A percentile compares a stretch with the other conserved stretches of the same genome.
These are phyloP conservation scores for Sporothrix dimorphospora DNA, from an alignment of 2,329 filamentous ascomycete species.

Conservation along the genomic window DNA sequence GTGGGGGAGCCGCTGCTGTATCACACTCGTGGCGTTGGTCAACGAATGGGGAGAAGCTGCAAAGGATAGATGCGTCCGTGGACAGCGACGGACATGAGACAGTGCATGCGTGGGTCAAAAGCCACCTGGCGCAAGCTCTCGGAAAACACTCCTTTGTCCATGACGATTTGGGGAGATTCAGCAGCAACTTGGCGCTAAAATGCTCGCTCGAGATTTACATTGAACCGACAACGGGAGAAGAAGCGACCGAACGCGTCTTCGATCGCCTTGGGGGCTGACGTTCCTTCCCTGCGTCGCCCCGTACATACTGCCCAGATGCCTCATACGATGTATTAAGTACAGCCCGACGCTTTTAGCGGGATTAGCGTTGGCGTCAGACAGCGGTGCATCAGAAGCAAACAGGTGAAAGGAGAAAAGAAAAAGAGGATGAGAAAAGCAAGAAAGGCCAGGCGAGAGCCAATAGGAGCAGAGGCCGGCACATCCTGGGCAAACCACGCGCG, in stretches of 20 bases:
- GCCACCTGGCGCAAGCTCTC: neutral
- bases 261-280: neutral
- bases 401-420: neutral
- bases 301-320: neutral
- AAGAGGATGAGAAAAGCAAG: neutral
- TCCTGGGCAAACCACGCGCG: neutral
- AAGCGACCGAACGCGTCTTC: neutral
- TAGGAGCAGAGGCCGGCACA: slow-evolving; percentile 21
- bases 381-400: slow-evolving; percentile 11
- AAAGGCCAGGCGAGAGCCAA: neutral
- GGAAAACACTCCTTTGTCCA: neutral
- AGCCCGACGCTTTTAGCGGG: neutral
- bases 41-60: neutral
- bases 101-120: neutral
- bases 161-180: neutral
- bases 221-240: neutral
- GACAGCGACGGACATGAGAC: neutral
- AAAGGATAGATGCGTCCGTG: neutral
- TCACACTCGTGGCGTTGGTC: neutral
- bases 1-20: neutral
- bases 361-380: slow-evolving; percentile 4
- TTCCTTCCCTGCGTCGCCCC: neutral
- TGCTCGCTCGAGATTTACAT: slow-evolving; percentile 21
- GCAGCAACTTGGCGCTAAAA: slow-evolving; percentile 18
- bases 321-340: neutral